A percentile compares a stretch with the other conserved stretches of the same genome.
These are phyloP conservation scores for Dendrothele bispora DNA, from an alignment of 768 basidiomycete genomes.

Conservation along the genomic window DNA sequence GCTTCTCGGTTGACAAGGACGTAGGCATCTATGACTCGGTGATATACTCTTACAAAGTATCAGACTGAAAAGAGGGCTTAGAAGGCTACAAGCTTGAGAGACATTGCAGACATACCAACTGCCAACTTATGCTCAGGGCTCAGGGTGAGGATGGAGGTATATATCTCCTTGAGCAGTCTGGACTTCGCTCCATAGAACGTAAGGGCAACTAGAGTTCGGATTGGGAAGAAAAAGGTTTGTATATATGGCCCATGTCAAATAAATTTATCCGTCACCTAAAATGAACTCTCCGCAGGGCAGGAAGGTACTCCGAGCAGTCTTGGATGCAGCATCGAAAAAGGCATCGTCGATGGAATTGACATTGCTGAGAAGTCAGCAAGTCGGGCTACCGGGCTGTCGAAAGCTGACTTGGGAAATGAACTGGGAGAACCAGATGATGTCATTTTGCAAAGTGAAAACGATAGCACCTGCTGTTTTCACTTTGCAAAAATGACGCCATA, in stretches of 20 bases:
- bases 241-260: constrained; percentile 81
- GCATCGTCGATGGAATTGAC: no score
- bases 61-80: constrained; percentile 48
- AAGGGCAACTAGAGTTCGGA: constrained; percentile 61
- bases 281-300: no score
- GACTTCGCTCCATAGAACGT: constrained; percentile 68
- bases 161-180: constrained; percentile 77
- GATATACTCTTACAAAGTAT: constrained; percentile 84
- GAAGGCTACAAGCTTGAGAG: background rate
- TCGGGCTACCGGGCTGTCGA: no score
- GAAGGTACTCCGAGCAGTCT: no score
- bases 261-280: no score
- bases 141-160: constrained; percentile 70
- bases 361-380: no score
- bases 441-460: no score
- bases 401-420: no score
- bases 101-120: constrained; percentile 56
- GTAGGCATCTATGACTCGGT: constrained; percentile 85
- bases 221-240: constrained; percentile 71
- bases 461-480: no score
- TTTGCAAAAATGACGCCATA: no score
- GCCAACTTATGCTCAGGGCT: constrained; percentile 74
- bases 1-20: constrained; percentile 91
- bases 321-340: no score
- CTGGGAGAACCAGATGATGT: no score